phyloP scores from a whole-genome alignment of 345 rosid genomes.

The Capsella bursapastoris region DNA sequence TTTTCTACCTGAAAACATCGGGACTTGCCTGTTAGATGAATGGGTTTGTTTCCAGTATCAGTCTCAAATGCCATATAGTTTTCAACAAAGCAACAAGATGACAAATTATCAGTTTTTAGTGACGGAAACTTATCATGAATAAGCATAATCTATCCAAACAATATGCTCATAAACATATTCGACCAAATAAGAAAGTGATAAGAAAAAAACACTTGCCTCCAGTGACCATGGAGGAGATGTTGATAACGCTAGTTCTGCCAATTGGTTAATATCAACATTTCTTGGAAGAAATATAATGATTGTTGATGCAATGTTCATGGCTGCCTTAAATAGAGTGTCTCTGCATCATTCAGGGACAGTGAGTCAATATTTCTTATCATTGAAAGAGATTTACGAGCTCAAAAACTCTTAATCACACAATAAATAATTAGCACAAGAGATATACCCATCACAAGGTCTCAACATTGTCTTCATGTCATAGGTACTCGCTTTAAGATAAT shows the following conservation, averaged over 20 bases:
- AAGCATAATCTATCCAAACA: not conserved
- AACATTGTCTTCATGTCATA: constrained; percentile 86
- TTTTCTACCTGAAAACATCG: constrained; percentile 68
- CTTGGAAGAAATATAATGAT: constrained; percentile 91
- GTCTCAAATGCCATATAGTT: not conserved
- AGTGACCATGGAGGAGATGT: constrained; percentile 67
- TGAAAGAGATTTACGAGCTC: constrained; percentile 5
- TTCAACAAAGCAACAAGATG: constrained; percentile 1
- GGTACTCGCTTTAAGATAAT: constrained; percentile 62
- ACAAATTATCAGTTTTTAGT: not conserved
- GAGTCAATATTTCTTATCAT: not conserved
- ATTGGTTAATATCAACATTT: constrained; percentile 75
- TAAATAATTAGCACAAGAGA: not conserved
- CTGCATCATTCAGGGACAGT: constrained; percentile 51
- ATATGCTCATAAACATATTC: not conserved
- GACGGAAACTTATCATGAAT: not conserved
- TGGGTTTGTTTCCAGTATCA: not conserved
- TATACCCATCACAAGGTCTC: constrained; percentile 84
- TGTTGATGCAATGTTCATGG: constrained; percentile 62
- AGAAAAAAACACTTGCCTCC: constrained; percentile 54
- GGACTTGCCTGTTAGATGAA: constrained; percentile 20
- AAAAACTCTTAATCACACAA: not conserved
- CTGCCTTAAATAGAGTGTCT: constrained; percentile 62
- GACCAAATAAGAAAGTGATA: not conserved
- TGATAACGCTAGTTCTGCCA: constrained; percentile 80